These are phyloP conservation scores for Phoenix dactylifera DNA, from an alignment of 176 grass and related monocot species.

Conservation along the genomic window DNA sequence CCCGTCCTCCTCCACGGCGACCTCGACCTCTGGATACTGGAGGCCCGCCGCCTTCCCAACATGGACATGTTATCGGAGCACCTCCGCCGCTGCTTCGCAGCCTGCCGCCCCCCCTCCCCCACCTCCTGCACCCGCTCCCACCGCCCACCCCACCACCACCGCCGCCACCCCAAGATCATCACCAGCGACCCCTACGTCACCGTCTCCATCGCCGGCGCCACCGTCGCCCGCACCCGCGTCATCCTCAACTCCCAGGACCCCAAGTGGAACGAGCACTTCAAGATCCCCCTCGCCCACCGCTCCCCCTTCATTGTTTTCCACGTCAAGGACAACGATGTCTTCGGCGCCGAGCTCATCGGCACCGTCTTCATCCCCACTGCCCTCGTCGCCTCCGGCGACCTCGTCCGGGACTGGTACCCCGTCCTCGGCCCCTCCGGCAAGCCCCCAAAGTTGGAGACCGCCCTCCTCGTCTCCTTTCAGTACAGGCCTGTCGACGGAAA, in stretches of 20 bases:
- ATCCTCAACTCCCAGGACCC: constrained; percentile 70
- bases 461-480: constrained; percentile 35
- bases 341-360: constrained; percentile 87
- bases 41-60: constrained; percentile 82
- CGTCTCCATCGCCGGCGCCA: constrained; percentile 50
- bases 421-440: constrained; percentile 40
- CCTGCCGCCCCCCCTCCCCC: constrained; percentile 32
- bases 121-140: constrained; percentile 18
- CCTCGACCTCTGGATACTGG: constrained; percentile 64
- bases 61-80: constrained; percentile 93
- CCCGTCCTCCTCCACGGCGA: constrained; percentile 60
- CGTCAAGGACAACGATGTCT: constrained; percentile 86
- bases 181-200: constrained; percentile 98
- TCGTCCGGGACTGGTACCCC: constrained; percentile 52
- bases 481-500: constrained; percentile 38
- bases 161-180: constrained; percentile 47
- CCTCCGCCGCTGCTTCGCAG: constrained; percentile 46
- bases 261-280: constrained; percentile 62
- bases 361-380: constrained; percentile 41
- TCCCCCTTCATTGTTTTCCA: constrained; percentile 50
- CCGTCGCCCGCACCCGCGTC: constrained; percentile 78
- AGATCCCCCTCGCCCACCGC: constrained; percentile 67
- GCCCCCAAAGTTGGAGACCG: constrained; percentile 51
- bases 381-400: constrained; percentile 4
- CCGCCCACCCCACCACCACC: background rate